Base-by-base conservation (phyloP, 2,329 filamentous ascomycete species). In the Claviceps maximensis region DNA sequence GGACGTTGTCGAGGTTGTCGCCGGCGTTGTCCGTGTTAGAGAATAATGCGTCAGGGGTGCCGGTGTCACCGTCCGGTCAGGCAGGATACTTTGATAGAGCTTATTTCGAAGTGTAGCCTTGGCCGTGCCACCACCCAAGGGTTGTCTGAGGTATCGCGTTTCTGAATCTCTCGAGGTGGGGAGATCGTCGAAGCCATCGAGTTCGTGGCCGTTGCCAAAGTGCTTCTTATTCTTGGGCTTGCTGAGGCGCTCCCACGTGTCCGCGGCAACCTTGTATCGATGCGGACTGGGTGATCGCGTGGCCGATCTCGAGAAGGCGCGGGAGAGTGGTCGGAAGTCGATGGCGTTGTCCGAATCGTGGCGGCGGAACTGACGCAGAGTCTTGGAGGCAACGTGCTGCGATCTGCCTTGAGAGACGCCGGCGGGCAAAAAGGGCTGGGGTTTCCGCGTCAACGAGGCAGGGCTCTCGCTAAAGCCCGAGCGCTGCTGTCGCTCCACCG, bases 131-230 rank as follows among this genome's bases (percentile, higher is more conserved):
- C 79, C 81, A 41, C 84, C 40, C 17, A 19, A 74, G 3, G 93
- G 90, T 60, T 86, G 82, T 67, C 90, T 94, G 56, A 89, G 75
- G 63, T 82, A 98, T 61, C 82, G 86, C 57, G 83, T 89, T 69
- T 98, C 93, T 15, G 82, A 78, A 55, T 85, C 81, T 13, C 78
- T 82, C 17, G 90, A 96, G 0, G 90, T 97, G 1, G 91, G 91
- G 53, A 98, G 73, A 68, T 98, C 93, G 65, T 98, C 93, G 65
- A 98, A 97, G 2, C 79, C 83, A 60, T 97, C 91, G 36, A 98
- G 76, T 68, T 98, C 93, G 55, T 85, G 86, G 17, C 93, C 93
- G 66, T 96, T 89, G 13, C 93, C 93, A 70, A 94, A 98, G 76
- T 69, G 64, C 56, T 67, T 69, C 58, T 69, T 69, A 50, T 67